Base-by-base conservation (phyloP, 2,329 filamentous ascomycete species). In the Cordyceps fumosorosea region DNA sequence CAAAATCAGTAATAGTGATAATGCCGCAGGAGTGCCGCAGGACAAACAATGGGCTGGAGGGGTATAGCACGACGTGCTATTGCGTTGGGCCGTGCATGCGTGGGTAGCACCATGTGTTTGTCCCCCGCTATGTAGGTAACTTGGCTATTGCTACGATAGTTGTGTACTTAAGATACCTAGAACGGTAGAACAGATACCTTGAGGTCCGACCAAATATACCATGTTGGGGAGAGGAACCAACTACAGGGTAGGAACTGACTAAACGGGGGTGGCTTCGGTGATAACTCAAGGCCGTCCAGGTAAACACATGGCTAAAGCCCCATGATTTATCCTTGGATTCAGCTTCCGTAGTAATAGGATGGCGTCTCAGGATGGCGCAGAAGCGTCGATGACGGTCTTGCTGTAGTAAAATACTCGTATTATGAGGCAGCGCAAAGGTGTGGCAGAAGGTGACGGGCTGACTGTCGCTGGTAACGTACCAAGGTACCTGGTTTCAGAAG, bases 271-370 rank as follows among this genome's bases (percentile, higher is more conserved):
- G 29, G 45, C 32, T 24, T n/a, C 16, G 34, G 3, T 6, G 11
- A 7, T 11, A 81, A n/a, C 84, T 71, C 80, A 90, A 87, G 86
- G 84, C 24, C 78, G 81, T 85, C 88, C 88, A 91, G 3, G 87
- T 90, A 66, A 89, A 89, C 69, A 89, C 87, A 56, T 85, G 79
- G 3, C 72, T 67, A 70, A 90, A 91, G 1, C 88, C 88, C 88
- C 88, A 90, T 1, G 82, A 84, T 42, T 79, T 79, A 29, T 91
- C 88, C 69, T 89, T 77, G 56, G 77, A 74, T 71, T 91, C 87
- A 44, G 69, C 67, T 44, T 69, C 64, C 26, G 64, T 68, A 29
- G 63, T 74, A 18, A 40, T 40, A 16, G 20, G 11, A 14, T 8
- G 11, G 12, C 48, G 44, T 40, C 26, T 48, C n/a, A 45, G 53